phyloP scores from a whole-genome alignment of 2,329 filamentous ascomycete genomes.

The Penicillium sumatraense region DNA sequence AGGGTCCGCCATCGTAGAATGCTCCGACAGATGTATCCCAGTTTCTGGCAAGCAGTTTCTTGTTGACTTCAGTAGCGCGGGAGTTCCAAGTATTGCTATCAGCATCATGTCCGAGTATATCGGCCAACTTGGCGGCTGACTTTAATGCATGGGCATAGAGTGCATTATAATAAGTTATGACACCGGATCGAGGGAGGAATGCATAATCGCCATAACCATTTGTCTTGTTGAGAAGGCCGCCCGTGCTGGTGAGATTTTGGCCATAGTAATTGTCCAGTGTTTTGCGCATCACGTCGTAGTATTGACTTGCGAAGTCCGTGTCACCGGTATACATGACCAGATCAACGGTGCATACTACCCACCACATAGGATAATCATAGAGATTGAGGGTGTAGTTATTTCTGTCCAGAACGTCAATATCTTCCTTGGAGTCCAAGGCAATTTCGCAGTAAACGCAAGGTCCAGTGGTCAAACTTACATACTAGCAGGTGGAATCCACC shows the following conservation, averaged over 20 bases:
- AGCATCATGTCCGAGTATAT: slow-evolving; percentile 6
- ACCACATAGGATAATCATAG: slow-evolving; percentile 60
- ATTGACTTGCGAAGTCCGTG: slow-evolving; percentile 44
- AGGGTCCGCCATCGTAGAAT: slow-evolving; percentile 16
- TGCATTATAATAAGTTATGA: slow-evolving; percentile 56
- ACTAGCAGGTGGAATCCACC: slow-evolving; percentile 60
- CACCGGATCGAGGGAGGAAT: slow-evolving; percentile 53
- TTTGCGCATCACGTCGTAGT: slow-evolving; percentile 48
- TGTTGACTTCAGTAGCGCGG: slow-evolving; percentile 7
- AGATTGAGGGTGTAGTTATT: slow-evolving; percentile 54
- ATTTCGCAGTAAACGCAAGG: background rate
- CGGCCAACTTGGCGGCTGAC: slow-evolving; percentile 15
- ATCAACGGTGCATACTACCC: slow-evolving; percentile 56
- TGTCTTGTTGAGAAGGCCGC: slow-evolving; percentile 50
- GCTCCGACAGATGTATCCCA: slow-evolving; percentile 18
- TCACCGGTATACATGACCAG: slow-evolving; percentile 57
- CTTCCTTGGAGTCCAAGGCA: too few species aligned
- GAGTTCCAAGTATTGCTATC: slow-evolving; percentile 13
- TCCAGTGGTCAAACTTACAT: too few species aligned
- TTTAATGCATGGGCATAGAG: slow-evolving; percentile 21
- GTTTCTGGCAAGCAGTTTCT: slow-evolving; percentile 9
- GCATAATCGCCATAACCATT: slow-evolving; percentile 57
- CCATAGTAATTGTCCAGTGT: slow-evolving; percentile 55
- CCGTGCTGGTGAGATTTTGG: slow-evolving; percentile 45
- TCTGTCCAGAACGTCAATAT: background rate